Evolutionary conservation across 176 grass and related monocot genomes (phyloP), one percentile per base, ranked within the genome.

Genomic region (Cenchrus fungigraminus): DNA sequence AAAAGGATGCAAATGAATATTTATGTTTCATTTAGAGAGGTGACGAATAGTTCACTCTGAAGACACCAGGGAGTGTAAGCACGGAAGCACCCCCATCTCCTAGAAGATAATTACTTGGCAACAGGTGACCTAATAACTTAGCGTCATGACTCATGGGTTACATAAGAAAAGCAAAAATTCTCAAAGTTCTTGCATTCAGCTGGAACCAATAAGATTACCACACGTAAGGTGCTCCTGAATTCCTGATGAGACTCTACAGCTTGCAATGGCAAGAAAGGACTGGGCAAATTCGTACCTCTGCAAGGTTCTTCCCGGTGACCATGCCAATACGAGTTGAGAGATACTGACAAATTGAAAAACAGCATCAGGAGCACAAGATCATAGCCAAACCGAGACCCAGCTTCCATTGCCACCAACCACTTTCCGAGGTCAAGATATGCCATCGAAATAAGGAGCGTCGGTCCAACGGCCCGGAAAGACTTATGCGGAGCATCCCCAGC

Each of bases 301-400:
- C 92, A 46, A 98, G 92, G 78, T 91, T 95, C 74, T 91, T 98
- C 57, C 85, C 87, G 8, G 95, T 93, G 72, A 86, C 91, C 79
- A 87, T 95, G 50, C 85, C 82, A 28, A 93, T 88, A 80, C 95
- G 88, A 28, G 79, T 86, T 60, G 79, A 90, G 37, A 95, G 71
- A 32, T 98, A 98, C 82, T 98, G 95, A 71, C 37, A 93, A 92
- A 65, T 98, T 98, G 87, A 98, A 98, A 32, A 95, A 80, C 8
- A 98, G 72, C 25, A 93, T 76, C 29, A 91, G 67, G 4, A 98
- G 67, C 65, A 98, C 82, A 71, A 98, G 87, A 82, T 98, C 95
- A 10, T 90, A 95, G n/a, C 95, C 91, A 57, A 98, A 98, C 19
- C 83, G 84, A 68, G 79, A 81, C 14, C 95, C 92, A 16, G 88